Evolutionary conservation across 768 basidiomycete genomes (phyloP).

Genomic region (Rhizopogon rudus): DNA sequence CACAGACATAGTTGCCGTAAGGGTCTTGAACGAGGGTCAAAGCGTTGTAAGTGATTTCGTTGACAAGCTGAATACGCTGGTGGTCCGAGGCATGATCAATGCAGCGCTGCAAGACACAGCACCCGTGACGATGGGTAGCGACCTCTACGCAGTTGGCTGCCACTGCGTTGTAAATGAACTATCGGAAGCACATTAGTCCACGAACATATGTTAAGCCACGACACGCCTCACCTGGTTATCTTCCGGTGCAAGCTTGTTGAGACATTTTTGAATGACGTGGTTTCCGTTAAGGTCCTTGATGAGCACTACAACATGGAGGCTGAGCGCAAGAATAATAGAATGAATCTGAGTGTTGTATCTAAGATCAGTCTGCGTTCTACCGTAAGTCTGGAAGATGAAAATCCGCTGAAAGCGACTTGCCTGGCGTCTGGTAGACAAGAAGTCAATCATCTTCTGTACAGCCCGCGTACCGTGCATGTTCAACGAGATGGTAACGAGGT

Average conservation of each 20-base stretch:
- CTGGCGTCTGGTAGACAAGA: constrained; percentile 92
- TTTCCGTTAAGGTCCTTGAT: constrained; percentile 99
- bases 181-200: background rate
- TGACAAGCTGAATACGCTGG: constrained; percentile 93
- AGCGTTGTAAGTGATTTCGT: constrained; percentile 98
- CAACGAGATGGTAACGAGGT: constrained; percentile 94
- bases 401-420: constrained; percentile 43
- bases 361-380: constrained; percentile 64
- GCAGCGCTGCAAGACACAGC: constrained; percentile 96
- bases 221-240: constrained; percentile 79
- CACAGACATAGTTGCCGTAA: constrained; percentile 82
- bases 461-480: constrained; percentile 99
- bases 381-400: constrained; percentile 48
- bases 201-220: background rate
- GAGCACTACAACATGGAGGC: constrained; percentile 95
- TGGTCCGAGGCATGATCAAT: constrained; percentile 97
- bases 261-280: constrained; percentile 98
- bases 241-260: constrained; percentile 96
- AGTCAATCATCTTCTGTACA: constrained; percentile 99
- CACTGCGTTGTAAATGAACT: constrained; percentile 99
- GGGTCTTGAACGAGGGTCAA: constrained; percentile 98
- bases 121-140: constrained; percentile 95
- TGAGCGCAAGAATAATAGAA: constrained; percentile 93
- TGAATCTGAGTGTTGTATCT: constrained; percentile 90
- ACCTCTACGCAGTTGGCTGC: constrained; percentile 99